Percentiles rank a stretch among this genome's conserved stretches.
Conservation (phyloP, 768 basidiomycete species). For the Hypsizygus marmoreus region DNA sequence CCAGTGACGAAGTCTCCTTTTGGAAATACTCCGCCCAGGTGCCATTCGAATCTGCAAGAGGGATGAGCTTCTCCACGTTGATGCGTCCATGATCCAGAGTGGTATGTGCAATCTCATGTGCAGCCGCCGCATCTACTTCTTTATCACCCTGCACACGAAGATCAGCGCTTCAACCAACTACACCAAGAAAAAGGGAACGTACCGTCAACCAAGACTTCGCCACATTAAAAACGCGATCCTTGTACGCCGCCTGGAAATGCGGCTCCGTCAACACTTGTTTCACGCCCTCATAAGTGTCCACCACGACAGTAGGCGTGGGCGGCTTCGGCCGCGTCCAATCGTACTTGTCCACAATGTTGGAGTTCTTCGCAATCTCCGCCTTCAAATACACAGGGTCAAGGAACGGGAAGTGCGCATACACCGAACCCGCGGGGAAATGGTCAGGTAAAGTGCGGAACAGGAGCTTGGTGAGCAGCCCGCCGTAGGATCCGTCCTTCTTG, state of each 20-base stretch:
- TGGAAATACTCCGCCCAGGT: slow-evolving; percentile 32
- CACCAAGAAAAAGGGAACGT: no score
- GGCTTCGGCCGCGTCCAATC: slow-evolving; percentile 54
- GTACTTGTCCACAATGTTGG: slow-evolving; percentile 46
- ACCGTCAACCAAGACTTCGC: slow-evolving; percentile 25
- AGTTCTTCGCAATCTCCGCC: slow-evolving; percentile 33
- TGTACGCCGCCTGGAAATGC: slow-evolving; percentile 35
- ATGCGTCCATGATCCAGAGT: slow-evolving; percentile 4
- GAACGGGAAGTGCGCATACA: slow-evolving; percentile 84
- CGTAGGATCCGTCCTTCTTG: slow-evolving; percentile 67
- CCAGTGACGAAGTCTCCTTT: slow-evolving; percentile 32
- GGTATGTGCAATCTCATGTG: not conserved
- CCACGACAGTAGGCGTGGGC: slow-evolving; percentile 21
- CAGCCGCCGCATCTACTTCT: not conserved
- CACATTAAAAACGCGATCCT: slow-evolving; percentile 32
- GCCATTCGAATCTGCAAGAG: not conserved
- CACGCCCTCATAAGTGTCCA: slow-evolving; percentile 36
- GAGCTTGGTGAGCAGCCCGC: slow-evolving; percentile 73
- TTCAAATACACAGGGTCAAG: slow-evolving; percentile 57
- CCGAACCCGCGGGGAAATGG: slow-evolving; percentile 63
- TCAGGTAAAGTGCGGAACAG: slow-evolving; percentile 73
- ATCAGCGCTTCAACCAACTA: no score
- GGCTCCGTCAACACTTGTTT: slow-evolving; percentile 32
- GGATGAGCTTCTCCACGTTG: slow-evolving; percentile 16
- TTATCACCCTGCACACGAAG: slow-evolving; percentile 16